phyloP scores from a whole-genome alignment of 202 grass and related monocot species.

The Thinopyrum obtusiflorum region DNA sequence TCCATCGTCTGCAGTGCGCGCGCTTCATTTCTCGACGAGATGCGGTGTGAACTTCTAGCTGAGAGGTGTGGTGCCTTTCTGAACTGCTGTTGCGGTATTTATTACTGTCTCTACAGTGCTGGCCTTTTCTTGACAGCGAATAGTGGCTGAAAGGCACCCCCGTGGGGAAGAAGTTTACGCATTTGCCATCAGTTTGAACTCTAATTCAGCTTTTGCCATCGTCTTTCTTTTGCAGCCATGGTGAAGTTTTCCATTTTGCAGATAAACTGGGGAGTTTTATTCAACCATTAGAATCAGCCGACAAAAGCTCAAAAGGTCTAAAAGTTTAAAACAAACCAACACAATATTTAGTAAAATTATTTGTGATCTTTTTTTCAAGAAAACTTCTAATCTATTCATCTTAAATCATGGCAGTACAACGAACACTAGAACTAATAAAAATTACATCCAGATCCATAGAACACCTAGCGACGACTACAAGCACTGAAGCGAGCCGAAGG shows the following conservation, averaged over 20 bases:
- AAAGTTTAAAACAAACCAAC: not conserved
- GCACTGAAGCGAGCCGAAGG: no score
- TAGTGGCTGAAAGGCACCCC: not conserved
- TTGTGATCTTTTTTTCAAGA: no score
- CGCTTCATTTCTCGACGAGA: conserved; percentile 1
- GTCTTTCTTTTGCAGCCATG: no score
- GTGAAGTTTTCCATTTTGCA: no score
- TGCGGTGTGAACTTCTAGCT: conserved; percentile 22
- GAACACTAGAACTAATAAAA: no score
- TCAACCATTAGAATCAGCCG: no score
- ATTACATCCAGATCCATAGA: no score
- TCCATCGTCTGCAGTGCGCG: not conserved
- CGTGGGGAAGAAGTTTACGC: not conserved
- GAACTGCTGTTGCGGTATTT: not conserved
- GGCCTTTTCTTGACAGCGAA: not conserved
- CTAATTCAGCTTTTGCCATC: not conserved
- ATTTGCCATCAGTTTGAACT: not conserved
- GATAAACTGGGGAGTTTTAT: no score
- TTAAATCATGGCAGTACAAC: no score
- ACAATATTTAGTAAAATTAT: not conserved
- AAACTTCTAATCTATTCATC: no score
- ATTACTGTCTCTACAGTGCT: not conserved
- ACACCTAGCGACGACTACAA: no score
- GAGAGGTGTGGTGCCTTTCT: not conserved
- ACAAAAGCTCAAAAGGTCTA: not conserved